Evolutionary conservation across 2,329 filamentous ascomycete species (phyloP).

Genomic region (Xylaria sp.): DNA sequence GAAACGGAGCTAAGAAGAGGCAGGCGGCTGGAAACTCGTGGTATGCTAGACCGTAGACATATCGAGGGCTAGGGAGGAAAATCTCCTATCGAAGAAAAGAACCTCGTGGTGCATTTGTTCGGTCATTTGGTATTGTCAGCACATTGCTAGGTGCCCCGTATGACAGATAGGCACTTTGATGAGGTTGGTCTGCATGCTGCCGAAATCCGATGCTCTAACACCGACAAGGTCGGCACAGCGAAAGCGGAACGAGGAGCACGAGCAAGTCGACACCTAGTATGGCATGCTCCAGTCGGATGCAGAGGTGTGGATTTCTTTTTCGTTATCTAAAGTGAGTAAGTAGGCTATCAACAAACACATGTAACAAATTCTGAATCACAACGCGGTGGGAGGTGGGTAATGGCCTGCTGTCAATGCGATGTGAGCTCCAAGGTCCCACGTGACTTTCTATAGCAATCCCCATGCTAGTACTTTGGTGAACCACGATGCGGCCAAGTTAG

Average conservation of each 20-base stretch:
- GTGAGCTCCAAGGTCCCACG: constrained; percentile 3
- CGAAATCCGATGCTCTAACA: not conserved
- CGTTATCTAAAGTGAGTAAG: too few relatives aligned
- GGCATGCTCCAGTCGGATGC: not conserved
- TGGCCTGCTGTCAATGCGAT: not conserved
- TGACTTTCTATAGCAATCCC: not conserved
- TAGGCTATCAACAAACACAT: too few relatives aligned
- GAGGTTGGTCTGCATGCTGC: not conserved
- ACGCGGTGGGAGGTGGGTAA: not conserved
- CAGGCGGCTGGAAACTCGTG: too few relatives aligned
- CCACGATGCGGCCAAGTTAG: not conserved
- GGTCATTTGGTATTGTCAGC: not conserved
- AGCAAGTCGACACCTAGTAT: not conserved
- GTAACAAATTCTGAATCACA: not conserved
- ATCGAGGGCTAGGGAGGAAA: not conserved
- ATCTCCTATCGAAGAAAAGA: not conserved
- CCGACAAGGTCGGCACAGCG: not conserved
- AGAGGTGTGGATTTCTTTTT: not conserved
- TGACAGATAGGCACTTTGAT: not conserved
- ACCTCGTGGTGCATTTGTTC: not conserved
- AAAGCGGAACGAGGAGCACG: not conserved
- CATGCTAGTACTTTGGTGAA: not conserved
- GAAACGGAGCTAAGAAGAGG: not conserved
- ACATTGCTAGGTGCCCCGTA: not conserved
- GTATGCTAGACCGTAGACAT: not conserved